Percentiles rank a stretch among this genome's conserved stretches.
phyloP scores from a whole-genome alignment of 257 asterid genomes.

The Parsonsia alboflavescens region DNA sequence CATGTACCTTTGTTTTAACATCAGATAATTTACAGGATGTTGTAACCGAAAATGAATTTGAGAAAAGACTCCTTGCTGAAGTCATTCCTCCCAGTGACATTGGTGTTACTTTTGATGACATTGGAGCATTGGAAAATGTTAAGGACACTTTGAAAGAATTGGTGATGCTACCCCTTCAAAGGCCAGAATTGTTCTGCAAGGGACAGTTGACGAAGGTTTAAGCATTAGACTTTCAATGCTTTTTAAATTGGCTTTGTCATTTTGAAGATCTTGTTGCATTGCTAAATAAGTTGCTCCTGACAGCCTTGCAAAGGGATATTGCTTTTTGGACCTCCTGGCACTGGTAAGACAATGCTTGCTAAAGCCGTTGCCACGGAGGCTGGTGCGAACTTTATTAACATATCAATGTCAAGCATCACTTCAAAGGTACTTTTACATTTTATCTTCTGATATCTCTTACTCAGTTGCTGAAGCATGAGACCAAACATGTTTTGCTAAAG shows the following conservation, averaged over 20 bases:
- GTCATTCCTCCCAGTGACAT: conserved; percentile 84
- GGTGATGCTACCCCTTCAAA: conserved; percentile 88
- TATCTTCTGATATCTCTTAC: conserved; percentile 15
- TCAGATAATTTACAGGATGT: conserved; percentile 53
- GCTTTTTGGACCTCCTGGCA: conserved; percentile 94
- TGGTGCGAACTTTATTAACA: conserved; percentile 83
- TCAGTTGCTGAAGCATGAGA: neutral
- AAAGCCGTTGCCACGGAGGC: conserved; percentile 97
- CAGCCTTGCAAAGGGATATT: conserved; percentile 95
- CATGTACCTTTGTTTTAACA: conserved; percentile 16
- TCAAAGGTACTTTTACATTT: conserved; percentile 48
- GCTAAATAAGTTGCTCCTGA: conserved; percentile 24
- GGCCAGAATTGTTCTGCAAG: conserved; percentile 84
- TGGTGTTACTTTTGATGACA: conserved; percentile 83
- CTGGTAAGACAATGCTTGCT: conserved; percentile 92
- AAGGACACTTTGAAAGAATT: conserved; percentile 88
- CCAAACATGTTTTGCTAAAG: neutral
- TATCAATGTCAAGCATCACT: conserved; percentile 90
- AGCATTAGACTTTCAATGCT: conserved; percentile 8
- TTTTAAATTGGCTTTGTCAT: conserved; percentile 7
- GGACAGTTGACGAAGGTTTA: conserved; percentile 82
- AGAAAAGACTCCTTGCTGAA: conserved; percentile 76
- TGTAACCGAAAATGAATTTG: conserved; percentile 78
- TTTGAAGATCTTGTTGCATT: conserved; percentile 7
- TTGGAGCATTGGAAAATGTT: conserved; percentile 85